phyloP scores from a whole-genome alignment of 345 rosid species.

The Syzygium grande region DNA sequence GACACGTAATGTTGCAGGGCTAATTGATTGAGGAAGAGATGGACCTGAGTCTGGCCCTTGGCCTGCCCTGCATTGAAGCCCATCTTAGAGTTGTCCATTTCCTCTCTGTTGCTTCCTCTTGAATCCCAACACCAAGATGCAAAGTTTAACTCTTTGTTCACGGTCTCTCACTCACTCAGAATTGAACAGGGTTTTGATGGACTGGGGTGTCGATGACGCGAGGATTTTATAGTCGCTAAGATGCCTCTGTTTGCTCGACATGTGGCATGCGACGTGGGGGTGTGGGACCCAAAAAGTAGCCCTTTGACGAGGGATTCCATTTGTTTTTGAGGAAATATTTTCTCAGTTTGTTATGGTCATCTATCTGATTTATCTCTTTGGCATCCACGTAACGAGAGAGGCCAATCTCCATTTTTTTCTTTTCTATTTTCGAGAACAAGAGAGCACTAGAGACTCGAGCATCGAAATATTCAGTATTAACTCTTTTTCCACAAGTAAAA shows the following conservation, averaged over 20 bases:
- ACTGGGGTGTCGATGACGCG: neutral
- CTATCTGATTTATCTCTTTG: neutral
- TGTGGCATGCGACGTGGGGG: neutral
- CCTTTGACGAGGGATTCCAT: neutral
- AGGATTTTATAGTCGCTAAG: neutral
- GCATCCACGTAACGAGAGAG: neutral
- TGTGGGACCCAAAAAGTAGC: neutral
- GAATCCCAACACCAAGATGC: neutral
- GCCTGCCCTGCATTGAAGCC: conserved; percentile 8
- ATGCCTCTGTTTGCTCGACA: neutral
- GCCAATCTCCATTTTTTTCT: neutral
- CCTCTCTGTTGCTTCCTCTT: neutral
- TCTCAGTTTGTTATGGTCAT: neutral
- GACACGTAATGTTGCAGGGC: neutral
- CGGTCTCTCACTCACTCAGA: neutral
- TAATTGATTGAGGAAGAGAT: neutral
- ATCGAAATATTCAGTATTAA: neutral
- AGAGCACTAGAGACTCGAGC: neutral
- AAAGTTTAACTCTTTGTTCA: neutral
- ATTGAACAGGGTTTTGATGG: neutral
- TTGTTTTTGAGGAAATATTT: neutral
- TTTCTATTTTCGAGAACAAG: neutral
- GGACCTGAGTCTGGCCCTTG: conserved; percentile 17
- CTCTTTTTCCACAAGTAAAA: neutral
- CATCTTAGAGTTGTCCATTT: conserved; percentile 37